Percentiles rank a stretch among this genome's conserved stretches.
phyloP scores from a whole-genome alignment of 441 rosid genomes.

The Erysimum cheiri region DNA sequence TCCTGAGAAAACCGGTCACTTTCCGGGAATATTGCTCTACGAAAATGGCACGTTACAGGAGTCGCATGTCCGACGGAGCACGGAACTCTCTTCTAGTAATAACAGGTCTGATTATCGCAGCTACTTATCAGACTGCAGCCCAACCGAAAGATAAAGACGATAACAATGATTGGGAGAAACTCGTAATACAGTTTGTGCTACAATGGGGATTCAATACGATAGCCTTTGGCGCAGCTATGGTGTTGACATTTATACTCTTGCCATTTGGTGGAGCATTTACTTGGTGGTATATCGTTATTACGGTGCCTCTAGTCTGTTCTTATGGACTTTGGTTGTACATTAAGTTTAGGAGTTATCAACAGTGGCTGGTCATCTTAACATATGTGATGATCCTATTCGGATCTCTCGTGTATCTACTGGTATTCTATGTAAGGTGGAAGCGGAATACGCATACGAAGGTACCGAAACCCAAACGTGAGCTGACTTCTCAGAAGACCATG shows the following conservation, averaged over 20 bases:
- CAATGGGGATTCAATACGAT: conserved; percentile 15
- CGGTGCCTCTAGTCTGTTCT: conserved; percentile 4
- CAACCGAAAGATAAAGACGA: neutral
- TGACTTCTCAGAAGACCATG: neutral
- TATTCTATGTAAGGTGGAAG: conserved; percentile 18
- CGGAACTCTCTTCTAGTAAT: conserved; percentile 27
- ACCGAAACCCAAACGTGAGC: neutral
- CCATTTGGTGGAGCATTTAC: conserved; percentile 24
- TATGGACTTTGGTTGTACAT: neutral
- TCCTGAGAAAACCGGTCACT: neutral
- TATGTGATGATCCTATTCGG: neutral
- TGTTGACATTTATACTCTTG: conserved; percentile 25
- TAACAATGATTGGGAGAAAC: too few species aligned
- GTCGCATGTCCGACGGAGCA: conserved; percentile 1
- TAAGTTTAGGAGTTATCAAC: too few species aligned
- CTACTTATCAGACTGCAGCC: conserved; percentile 23
- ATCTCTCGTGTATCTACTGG: neutral
- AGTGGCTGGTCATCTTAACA: neutral
- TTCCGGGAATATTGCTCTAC: conserved; percentile 11
- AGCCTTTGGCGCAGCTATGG: conserved; percentile 11
- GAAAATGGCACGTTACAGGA: conserved; percentile 9
- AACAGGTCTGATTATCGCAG: conserved; percentile 26
- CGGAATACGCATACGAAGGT: conserved; percentile 4
- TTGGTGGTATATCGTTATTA: conserved; percentile 4
- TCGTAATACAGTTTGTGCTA: neutral